Conservation (phyloP, 2,329 filamentous ascomycete genomes). For the Fusarium bactridioides region DNA sequence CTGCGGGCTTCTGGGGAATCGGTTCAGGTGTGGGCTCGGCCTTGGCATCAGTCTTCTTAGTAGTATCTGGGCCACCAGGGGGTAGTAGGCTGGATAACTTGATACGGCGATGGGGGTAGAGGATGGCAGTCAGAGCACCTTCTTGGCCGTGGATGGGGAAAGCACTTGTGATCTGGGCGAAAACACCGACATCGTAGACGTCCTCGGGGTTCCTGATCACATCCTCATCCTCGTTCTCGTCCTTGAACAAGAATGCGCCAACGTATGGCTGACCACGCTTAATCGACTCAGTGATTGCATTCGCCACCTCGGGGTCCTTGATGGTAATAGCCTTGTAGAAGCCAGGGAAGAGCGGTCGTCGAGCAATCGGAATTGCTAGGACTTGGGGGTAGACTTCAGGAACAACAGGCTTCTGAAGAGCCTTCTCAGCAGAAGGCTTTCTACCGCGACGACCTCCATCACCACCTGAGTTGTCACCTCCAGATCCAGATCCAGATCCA, state of each 20-base stretch:
- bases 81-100: conserved; percentile 85
- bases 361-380: conserved; percentile 94
- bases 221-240: conserved; percentile 92
- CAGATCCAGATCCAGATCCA: conserved; percentile 57
- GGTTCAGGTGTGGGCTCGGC: conserved; percentile 63
- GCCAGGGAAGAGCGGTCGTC: conserved; percentile 91
- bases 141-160: conserved; percentile 91
- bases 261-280: conserved; percentile 97
- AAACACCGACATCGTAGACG: conserved; percentile 95
- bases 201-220: conserved; percentile 90
- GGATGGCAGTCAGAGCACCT: conserved; percentile 85
- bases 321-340: conserved; percentile 99
- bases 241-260: conserved; percentile 95
- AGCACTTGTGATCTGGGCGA: conserved; percentile 96
- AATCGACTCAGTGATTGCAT: conserved; percentile 94
- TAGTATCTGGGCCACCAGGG: conserved; percentile 61
- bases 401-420: conserved; percentile 85
- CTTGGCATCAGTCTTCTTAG: conserved; percentile 61
- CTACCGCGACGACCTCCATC: conserved; percentile 76
- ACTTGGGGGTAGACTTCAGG: conserved; percentile 98
- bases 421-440: conserved; percentile 74
- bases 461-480: conserved; percentile 63
- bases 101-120: conserved; percentile 96
- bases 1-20: conserved; percentile 62
- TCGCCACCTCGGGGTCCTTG: conserved; percentile 87